Percentiles rank a stretch among this genome's conserved stretches.
phyloP scores from a whole-genome alignment of 2,329 filamentous ascomycete species.

The Xylogone sp. region DNA sequence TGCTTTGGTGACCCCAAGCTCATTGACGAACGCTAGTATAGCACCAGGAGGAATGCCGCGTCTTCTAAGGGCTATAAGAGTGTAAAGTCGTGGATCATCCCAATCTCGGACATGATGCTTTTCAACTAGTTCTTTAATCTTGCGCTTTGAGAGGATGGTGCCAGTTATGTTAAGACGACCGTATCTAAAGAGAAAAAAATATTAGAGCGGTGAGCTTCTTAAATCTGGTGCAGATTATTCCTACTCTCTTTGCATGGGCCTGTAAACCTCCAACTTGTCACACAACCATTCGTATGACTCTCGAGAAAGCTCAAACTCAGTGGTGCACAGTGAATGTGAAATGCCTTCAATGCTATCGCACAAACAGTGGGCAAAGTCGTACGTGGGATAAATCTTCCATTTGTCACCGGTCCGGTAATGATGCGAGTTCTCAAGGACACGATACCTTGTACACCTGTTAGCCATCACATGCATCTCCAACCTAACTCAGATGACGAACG shows the following conservation, averaged over 20 bases:
- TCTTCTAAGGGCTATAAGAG: slow-evolving; percentile 76
- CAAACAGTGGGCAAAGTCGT: slow-evolving; percentile 87
- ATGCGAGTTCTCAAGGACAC: slow-evolving; percentile 70
- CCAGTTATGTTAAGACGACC: slow-evolving; percentile 73
- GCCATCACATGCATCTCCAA: too few relatives aligned
- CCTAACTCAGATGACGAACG: too few relatives aligned
- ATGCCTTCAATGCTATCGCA: slow-evolving; percentile 92
- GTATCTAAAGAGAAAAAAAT: too few relatives aligned
- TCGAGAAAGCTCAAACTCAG: slow-evolving; percentile 81
- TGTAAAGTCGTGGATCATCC: slow-evolving; percentile 90
- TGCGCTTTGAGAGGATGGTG: slow-evolving; percentile 83
- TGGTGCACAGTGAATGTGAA: slow-evolving; percentile 89
- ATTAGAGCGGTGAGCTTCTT: too few relatives aligned
- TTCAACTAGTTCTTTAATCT: slow-evolving; percentile 74
- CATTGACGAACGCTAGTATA: slow-evolving; percentile 84
- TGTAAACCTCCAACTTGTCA: slow-evolving; percentile 75
- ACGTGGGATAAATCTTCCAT: slow-evolving; percentile 94
- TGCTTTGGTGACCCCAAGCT: slow-evolving; percentile 84
- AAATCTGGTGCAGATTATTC: too few relatives aligned
- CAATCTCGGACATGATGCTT: slow-evolving; percentile 77
- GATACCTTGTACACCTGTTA: too few relatives aligned
- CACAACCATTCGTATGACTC: slow-evolving; percentile 91
- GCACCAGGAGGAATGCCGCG: slow-evolving; percentile 85
- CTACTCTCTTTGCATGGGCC: slow-evolving; percentile 91
- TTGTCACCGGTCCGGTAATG: slow-evolving; percentile 77